phyloP scores from a whole-genome alignment of 345 rosid genomes.

The Brassica incana region DNA sequence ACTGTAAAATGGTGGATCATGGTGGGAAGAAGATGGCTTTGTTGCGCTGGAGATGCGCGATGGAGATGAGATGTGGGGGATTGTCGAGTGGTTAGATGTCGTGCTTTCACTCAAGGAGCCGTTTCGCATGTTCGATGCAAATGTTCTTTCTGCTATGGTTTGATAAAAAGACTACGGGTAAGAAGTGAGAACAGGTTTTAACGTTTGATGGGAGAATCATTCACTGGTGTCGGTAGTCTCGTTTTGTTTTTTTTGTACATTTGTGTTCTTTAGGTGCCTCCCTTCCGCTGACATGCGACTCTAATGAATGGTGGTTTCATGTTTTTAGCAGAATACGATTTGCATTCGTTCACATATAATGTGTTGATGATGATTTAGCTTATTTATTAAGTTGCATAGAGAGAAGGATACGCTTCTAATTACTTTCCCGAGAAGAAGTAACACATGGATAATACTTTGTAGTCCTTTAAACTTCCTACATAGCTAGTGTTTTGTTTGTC shows the following conservation, averaged over 20 bases:
- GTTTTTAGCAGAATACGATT: not conserved
- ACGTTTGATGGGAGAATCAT: not conserved
- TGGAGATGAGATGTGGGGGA: not conserved
- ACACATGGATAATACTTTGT: too few species aligned
- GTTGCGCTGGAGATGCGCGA: not conserved
- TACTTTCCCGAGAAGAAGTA: too few species aligned
- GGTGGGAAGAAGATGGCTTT: slow-evolving; percentile 2
- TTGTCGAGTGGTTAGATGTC: not conserved
- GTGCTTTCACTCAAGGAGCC: not conserved
- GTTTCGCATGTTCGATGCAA: not conserved
- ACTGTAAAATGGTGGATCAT: slow-evolving; percentile 14
- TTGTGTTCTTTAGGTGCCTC: not conserved
- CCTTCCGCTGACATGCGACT: not conserved
- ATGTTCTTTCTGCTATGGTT: not conserved
- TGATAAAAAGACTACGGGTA: not conserved
- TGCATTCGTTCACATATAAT: not conserved
- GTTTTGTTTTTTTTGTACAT: not conserved
- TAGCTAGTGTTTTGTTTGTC: too few species aligned
- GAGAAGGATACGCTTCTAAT: not conserved
- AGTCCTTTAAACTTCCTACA: too few species aligned
- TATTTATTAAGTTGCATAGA: not conserved
- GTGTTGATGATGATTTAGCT: not conserved
- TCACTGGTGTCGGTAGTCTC: not conserved
- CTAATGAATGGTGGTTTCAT: not conserved
- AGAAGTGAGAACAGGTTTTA: not conserved